A percentile compares a stretch with the other conserved stretches of the same genome.
These are phyloP conservation scores for Sclerotinia spermophila DNA, from an alignment of 2,329 filamentous ascomycete species.

Conservation along the genomic window DNA sequence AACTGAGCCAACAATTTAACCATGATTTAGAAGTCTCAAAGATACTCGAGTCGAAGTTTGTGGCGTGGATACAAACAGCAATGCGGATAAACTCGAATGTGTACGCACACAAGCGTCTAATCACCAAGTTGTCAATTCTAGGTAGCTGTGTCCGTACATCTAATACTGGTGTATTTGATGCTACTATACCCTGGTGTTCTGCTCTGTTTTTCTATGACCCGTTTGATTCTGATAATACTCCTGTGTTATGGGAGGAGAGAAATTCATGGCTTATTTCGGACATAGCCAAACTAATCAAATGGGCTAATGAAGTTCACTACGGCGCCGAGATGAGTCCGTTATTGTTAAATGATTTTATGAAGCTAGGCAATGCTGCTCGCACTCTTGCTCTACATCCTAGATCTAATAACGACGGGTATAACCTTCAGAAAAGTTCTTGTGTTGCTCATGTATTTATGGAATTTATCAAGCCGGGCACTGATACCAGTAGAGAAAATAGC, in stretches of 20 bases:
- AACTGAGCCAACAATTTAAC: constrained; percentile 7
- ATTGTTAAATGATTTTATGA: neutral
- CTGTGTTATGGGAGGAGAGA: neutral
- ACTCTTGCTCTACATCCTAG: neutral
- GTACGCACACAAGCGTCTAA: neutral
- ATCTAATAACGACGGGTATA: neutral
- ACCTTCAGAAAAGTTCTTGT: neutral
- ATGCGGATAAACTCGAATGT: neutral
- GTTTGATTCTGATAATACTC: neutral
- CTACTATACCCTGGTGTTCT: neutral
- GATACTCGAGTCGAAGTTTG: neutral
- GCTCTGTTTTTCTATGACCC: neutral
- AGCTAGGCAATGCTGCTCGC: neutral
- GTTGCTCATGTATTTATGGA: neutral
- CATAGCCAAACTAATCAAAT: neutral
- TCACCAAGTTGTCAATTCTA: neutral
- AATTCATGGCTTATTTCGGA: neutral
- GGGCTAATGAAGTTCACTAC: neutral
- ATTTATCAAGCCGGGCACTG: neutral
- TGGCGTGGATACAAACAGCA: neutral
- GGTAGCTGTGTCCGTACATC: neutral
- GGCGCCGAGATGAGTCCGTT: neutral
- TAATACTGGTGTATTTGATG: neutral
- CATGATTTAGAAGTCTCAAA: neutral
- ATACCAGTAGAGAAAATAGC: neutral